phyloP scores from a whole-genome alignment of 768 basidiomycete genomes.

The Suillus subalutaceus region DNA sequence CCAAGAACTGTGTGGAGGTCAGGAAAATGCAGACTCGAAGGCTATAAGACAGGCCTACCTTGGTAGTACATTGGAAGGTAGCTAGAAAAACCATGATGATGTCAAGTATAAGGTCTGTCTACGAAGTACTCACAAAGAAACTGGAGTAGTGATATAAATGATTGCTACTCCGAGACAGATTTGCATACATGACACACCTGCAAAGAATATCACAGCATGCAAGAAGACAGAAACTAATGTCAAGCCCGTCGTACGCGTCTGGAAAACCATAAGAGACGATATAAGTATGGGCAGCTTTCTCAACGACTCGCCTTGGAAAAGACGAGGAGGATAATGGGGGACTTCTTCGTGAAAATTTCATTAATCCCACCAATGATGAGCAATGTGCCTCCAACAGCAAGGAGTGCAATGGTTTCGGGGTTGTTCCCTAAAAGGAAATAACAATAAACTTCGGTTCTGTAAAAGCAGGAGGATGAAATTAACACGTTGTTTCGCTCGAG shows the following conservation, averaged over 20 bases:
- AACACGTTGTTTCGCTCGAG: slow-evolving; percentile 37
- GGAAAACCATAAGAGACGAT: background rate
- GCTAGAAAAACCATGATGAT: slow-evolving; percentile 20
- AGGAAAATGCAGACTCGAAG: background rate
- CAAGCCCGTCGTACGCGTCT: slow-evolving; percentile 42
- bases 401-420: slow-evolving; percentile 38
- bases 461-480: slow-evolving; percentile 1
- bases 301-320: slow-evolving; percentile 35
- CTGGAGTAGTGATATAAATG: slow-evolving; percentile 16
- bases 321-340: slow-evolving; percentile 42
- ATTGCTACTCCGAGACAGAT: background rate
- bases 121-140: slow-evolving; percentile 26
- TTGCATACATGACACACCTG: slow-evolving; percentile 22
- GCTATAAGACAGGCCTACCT: slow-evolving; percentile 15
- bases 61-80: slow-evolving; percentile 48
- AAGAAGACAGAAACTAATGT: slow-evolving; percentile 37
- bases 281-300: background rate
- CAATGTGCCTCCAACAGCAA: slow-evolving; percentile 36
- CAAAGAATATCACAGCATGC: slow-evolving; percentile 37
- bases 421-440: slow-evolving; percentile 25
- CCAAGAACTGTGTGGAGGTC: slow-evolving; percentile 31
- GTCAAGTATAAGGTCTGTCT: background rate
- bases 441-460: slow-evolving; percentile 7
- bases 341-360: slow-evolving; percentile 35
- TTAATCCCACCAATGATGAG: slow-evolving; percentile 35